Percentiles rank a stretch among this genome's conserved stretches.
Evolutionary conservation across 2,329 filamentous ascomycete species (phyloP).

Genomic region (Calonectria hongkongensis): DNA sequence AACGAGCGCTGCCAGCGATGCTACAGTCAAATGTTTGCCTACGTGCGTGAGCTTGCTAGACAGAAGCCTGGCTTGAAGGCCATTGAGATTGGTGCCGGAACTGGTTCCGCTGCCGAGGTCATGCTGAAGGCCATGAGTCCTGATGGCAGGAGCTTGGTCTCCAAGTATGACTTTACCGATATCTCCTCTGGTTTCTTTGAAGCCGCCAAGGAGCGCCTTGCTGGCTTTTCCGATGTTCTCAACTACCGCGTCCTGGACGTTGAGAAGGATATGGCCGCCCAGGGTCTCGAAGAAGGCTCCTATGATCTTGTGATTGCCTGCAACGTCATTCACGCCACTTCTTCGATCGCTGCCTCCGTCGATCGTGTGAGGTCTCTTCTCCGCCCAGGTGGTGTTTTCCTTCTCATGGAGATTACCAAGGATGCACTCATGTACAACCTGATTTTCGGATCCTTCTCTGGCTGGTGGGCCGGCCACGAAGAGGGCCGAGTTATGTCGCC

Average conservation of each 20-base stretch:
- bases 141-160: conserved; percentile 26
- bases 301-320: conserved; percentile 62
- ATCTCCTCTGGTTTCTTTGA: conserved; percentile 65
- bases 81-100: conserved; percentile 65
- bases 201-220: conserved; percentile 50
- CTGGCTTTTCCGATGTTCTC: conserved; percentile 53
- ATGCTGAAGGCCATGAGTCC: conserved; percentile 58
- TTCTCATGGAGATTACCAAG: conserved; percentile 55
- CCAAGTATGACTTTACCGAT: conserved; percentile 66
- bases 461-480: conserved; percentile 61
- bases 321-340: conserved; percentile 56
- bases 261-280: conserved; percentile 53
- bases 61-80: conserved; percentile 58
- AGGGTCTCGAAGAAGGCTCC: conserved; percentile 58
- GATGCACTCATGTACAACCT: conserved; percentile 46
- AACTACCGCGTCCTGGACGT: conserved; percentile 54
- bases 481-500: conserved; percentile 38
- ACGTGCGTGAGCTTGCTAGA: conserved; percentile 57
- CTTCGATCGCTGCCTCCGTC: conserved; percentile 44
- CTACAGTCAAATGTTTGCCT: conserved; percentile 21
- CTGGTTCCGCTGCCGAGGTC: conserved; percentile 61
- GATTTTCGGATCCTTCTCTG: conserved; percentile 59
- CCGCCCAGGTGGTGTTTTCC: conserved; percentile 55
- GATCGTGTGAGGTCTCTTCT: conserved; percentile 46
- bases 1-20: conserved; percentile 35